Base-by-base conservation (phyloP, 2,329 filamentous ascomycete species). In the Cercospora brassicicola region DNA sequence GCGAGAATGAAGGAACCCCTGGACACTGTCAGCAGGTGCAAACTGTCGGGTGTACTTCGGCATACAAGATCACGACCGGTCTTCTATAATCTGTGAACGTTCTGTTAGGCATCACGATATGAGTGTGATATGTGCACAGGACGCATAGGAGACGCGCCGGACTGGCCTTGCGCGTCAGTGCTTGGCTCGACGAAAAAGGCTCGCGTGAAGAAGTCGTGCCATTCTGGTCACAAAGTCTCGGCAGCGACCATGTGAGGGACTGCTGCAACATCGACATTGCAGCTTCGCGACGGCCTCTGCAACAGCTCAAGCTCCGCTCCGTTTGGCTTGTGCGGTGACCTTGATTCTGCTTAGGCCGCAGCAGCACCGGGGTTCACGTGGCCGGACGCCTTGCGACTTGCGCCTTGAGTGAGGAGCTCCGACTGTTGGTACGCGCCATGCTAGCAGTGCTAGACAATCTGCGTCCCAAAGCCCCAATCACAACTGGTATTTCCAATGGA, bases 51-150 rank as follows among this genome's bases (percentile, higher is more conserved):
- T 23, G 13, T 5, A 55, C 23, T 55, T 55, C 48, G 45, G 45
- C 61, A 18, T 39, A 63, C 61, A 51, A 18, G 23, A 48, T 30
- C 8, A 63, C 28, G 31, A 63, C 42, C 9, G 48, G 48, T 55
- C 61, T 53, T 56, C 61, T 63, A 26, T 18, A 55, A 30, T 63
- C 45, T n/a, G 30, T 53, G 42, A 53, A 31, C 31, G 28, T 55
- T 36, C 45, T 55, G 18, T 26, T 31, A 13, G 51, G 28, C 61
- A 63, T 63, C 30, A 55, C 61, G 45, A 59, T 20, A 59, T 33
- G 55, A 33, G n/a, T 23, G 28, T 33, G 36, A 39, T 26, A 28
- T 53, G 20, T 15, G 23, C 48, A 55, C 48, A 28, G 48, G 23
- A 55, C 48, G 48, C 48, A 28, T 26, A 28, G 48, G 48, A 51